Percentiles rank a stretch among this genome's conserved stretches.
These are phyloP conservation scores for Bipolaris cookei DNA, from an alignment of 2,329 filamentous ascomycete genomes.

Conservation along the genomic window DNA sequence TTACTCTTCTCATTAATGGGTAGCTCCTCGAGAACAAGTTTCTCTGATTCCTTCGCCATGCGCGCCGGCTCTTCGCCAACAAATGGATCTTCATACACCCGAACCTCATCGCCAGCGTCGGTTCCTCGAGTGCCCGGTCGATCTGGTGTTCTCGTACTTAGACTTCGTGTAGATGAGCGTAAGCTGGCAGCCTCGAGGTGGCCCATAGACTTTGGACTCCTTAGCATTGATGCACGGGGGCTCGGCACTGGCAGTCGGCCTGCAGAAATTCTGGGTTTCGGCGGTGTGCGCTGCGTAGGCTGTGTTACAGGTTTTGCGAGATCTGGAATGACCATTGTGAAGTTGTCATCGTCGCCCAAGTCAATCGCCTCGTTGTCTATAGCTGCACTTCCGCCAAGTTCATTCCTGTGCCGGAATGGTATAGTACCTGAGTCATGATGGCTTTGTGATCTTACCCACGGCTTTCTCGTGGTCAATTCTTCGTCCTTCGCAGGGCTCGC, in stretches of 20 bases:
- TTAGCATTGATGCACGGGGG: slow-evolving; percentile 34
- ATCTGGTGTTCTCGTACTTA: slow-evolving; percentile 42
- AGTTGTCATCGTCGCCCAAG: slow-evolving; percentile 55
- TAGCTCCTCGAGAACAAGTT: slow-evolving; percentile 58
- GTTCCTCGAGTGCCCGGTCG: slow-evolving; percentile 41
- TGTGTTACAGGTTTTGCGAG: slow-evolving; percentile 40
- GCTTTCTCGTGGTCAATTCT: slow-evolving; percentile 57
- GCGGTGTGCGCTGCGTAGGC: slow-evolving; percentile 40
- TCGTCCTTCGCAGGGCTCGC: slow-evolving; percentile 52
- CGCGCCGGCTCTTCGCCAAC: slow-evolving; percentile 45
- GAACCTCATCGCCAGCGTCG: slow-evolving; percentile 52
- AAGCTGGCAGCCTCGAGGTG: slow-evolving; percentile 25
- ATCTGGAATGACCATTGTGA: slow-evolving; percentile 59
- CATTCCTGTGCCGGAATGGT: slow-evolving; percentile 48
- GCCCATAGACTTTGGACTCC: slow-evolving; percentile 42
- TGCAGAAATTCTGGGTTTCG: slow-evolving; percentile 36
- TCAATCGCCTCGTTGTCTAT: slow-evolving; percentile 49
- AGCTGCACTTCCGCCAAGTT: slow-evolving; percentile 47
- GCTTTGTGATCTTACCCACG: slow-evolving; percentile 48
- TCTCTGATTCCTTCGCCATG: slow-evolving; percentile 43
- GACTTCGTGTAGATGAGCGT: slow-evolving; percentile 37
- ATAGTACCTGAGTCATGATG: slow-evolving; percentile 38
- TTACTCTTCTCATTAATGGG: slow-evolving; percentile 57
- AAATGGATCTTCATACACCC: slow-evolving; percentile 62
- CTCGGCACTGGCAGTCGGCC: slow-evolving; percentile 37